Conservation (phyloP, 106 monocot genomes). For the Dendrobium officinale region DNA sequence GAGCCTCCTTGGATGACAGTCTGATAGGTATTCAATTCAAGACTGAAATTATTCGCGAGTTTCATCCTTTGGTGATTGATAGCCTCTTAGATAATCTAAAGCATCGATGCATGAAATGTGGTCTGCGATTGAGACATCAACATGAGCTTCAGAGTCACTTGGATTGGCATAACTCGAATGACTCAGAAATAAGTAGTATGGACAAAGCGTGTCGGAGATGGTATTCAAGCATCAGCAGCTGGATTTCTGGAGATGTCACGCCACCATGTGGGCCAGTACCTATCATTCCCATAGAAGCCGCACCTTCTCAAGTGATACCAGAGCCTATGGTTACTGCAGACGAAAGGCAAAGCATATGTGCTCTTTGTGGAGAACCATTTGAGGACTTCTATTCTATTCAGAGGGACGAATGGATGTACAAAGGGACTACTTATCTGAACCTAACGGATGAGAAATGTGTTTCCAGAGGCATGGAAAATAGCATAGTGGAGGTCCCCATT, state of each 20-base stretch:
- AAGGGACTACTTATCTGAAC: slow-evolving; percentile 54
- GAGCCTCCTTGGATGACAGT: slow-evolving; percentile 4
- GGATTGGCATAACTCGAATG: slow-evolving; percentile 45
- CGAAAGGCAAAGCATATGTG: slow-evolving; percentile 82
- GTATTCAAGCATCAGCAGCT: slow-evolving; percentile 32
- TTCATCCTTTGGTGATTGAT: slow-evolving; percentile 52
- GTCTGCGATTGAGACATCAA: slow-evolving; percentile 40
- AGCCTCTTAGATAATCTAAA: slow-evolving; percentile 54
- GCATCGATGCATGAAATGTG: slow-evolving; percentile 62
- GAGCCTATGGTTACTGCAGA: slow-evolving; percentile 85
- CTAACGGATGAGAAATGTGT: slow-evolving; percentile 11
- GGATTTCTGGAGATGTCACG: slow-evolving; percentile 21
- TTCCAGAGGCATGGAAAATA: slow-evolving; percentile 5
- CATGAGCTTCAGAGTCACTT: slow-evolving; percentile 45
- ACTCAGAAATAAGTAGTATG: slow-evolving; percentile 5
- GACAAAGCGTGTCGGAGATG: slow-evolving; percentile 43
- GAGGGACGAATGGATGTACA: slow-evolving; percentile 93
- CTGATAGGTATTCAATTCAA: slow-evolving; percentile 65
- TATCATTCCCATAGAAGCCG: slow-evolving; percentile 4
- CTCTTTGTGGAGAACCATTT: slow-evolving; percentile 85
- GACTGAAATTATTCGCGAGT: slow-evolving; percentile 52
- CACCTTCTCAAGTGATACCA: slow-evolving; percentile 13
- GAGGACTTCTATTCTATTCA: slow-evolving; percentile 64
- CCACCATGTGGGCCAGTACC: slow-evolving; percentile 2
- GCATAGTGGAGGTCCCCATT: slow-evolving; percentile 24